Evolutionary conservation across 2,329 filamentous ascomycete genomes (phyloP), one percentile per base, ranked within the genome.

Genomic region (Nigrospora oryzae): DNA sequence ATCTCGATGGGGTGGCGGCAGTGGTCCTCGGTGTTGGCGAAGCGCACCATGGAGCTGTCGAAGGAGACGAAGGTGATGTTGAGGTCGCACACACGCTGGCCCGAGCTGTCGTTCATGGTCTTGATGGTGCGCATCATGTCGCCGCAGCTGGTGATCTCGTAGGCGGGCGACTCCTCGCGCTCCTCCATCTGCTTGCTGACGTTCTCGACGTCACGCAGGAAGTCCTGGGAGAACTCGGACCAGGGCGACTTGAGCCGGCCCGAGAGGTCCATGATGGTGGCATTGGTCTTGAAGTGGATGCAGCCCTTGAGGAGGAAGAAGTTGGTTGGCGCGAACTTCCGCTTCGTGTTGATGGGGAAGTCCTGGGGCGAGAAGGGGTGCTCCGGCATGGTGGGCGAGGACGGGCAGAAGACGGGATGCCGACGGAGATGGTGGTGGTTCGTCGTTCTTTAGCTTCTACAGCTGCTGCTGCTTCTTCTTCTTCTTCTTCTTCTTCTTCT

Each of bases 71-170:
- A 63, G n/a, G 60, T 63, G 42, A 63, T 63, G 53, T 62, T 62
- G 17, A 63, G 56, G 48, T 63, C 60, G 54, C 53, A 56, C 7
- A 63, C 43, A 46, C 52, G 51, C 8, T 52, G 46, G 13, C 58
- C 58, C 13, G 48, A 44, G 11, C 38, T 46, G 49, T 58, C 52
- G 16, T 50, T 55, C 45, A 63, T 53, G 15, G 59, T 57, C 56
- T 63, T 63, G 45, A 63, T 51, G 31, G 60, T 63, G 13, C 60
- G 60, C 60, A 63, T 63, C 59, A 63, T 63, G 55, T 60, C 58
- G n/a, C 60, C 60, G 49, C 53, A 54, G 40, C 53, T 56, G 42
- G 47, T 49, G 48, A 63, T 54, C 45, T 54, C 47, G 56, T 56
- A 62, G 16, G 40, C 44, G 2, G 56, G 54, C 37, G 39, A 32